Conservation (phyloP, 176 grass and related monocot genomes). For the Dactylis glomerata region DNA sequence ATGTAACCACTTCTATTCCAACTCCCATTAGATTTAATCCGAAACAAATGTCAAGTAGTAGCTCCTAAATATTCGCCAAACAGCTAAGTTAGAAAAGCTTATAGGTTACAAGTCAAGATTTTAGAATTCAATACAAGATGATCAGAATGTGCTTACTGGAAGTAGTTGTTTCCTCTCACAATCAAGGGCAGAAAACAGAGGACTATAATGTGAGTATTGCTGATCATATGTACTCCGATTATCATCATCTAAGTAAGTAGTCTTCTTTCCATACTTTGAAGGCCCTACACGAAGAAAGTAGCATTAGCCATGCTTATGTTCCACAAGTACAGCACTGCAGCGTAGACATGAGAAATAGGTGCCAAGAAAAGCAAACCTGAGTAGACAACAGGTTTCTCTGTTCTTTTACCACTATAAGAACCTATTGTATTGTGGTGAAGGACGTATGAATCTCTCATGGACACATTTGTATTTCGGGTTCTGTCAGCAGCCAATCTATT, state of each 20-base stretch:
- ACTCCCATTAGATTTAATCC: not conserved
- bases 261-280: slow-evolving; percentile 53
- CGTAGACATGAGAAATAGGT: not conserved
- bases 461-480: slow-evolving; percentile 30
- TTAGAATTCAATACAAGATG: slow-evolving; percentile 17
- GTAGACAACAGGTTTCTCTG: slow-evolving; percentile 53
- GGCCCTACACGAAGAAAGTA: slow-evolving; percentile 34
- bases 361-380: slow-evolving; percentile 44
- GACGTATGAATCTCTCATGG: slow-evolving; percentile 29
- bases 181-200: slow-evolving; percentile 47
- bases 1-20: not conserved
- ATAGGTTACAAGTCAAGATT: not conserved
- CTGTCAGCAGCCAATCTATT: slow-evolving; percentile 39
- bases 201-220: slow-evolving; percentile 24
- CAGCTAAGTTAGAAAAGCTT: not conserved
- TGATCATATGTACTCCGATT: slow-evolving; percentile 52
- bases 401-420: slow-evolving; percentile 41
- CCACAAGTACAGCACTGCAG: not conserved
- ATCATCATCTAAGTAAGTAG: slow-evolving; percentile 43
- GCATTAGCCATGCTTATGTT: slow-evolving; percentile 17
- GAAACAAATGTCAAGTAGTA: not conserved
- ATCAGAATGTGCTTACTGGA: slow-evolving; percentile 52
- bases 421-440: slow-evolving; percentile 21
- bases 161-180: slow-evolving; percentile 55
- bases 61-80: slow-evolving; percentile 4